phyloP scores from a whole-genome alignment of 805 yeast species.

The Blastobotrys robertii region DNA sequence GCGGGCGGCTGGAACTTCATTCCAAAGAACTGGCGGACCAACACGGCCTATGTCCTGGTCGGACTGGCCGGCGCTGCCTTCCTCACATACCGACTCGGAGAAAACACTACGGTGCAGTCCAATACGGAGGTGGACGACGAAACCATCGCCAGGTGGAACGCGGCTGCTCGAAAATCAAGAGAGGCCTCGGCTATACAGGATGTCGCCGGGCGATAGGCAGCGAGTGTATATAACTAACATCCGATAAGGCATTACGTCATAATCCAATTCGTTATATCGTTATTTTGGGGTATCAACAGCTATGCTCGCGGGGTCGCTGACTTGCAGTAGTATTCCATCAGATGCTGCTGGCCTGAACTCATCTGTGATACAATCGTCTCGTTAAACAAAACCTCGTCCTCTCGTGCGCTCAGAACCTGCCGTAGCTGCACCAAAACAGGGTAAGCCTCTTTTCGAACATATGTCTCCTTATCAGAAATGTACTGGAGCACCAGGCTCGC shows the following conservation, averaged over 20 bases:
- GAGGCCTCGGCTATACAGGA: conserved; percentile 20
- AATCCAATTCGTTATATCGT: not conserved
- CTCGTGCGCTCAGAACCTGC: conserved; percentile 8
- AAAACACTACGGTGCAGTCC: conserved; percentile 29
- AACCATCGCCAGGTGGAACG: conserved; percentile 37
- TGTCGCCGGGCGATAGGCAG: conserved; percentile 14
- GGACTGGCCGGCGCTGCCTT: conserved; percentile 30
- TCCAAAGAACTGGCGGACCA: conserved; percentile 41
- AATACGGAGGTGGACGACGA: conserved; percentile 31
- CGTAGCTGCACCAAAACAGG: conserved; percentile 16
- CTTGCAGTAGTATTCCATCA: conserved; percentile 19
- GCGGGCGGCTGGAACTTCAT: conserved; percentile 50
- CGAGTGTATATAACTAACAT: not conserved
- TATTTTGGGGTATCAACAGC: not conserved
- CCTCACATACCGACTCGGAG: conserved; percentile 31
- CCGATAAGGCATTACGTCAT: not conserved
- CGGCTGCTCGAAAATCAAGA: conserved; percentile 34
- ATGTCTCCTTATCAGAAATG: conserved; percentile 15
- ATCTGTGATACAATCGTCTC: conserved; percentile 9
- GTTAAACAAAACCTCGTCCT: conserved; percentile 8
- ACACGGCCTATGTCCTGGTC: conserved; percentile 33
- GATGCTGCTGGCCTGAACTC: conserved; percentile 22
- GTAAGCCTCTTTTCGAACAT: conserved; percentile 24
- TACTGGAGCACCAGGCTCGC: conserved; percentile 7
- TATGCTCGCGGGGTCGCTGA: not conserved